Evolutionary conservation across 2,329 filamentous ascomycete species (phyloP), one percentile per base, ranked within the genome.

Genomic region (Aspergillus neoniger): DNA sequence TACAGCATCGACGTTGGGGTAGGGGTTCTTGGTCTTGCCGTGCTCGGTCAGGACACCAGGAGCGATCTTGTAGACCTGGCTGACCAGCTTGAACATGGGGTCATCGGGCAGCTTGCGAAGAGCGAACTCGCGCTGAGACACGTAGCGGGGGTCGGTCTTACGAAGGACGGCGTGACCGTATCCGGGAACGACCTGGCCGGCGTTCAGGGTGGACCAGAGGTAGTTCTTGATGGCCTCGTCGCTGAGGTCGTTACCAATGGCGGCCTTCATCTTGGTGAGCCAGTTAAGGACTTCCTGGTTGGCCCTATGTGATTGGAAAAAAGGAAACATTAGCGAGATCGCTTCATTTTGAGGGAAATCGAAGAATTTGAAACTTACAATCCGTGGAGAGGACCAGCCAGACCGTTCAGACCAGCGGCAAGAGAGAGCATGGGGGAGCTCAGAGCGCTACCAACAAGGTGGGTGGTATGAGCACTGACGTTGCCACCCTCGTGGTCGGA

Each of bases 11-110:
- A 98, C 93, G 85, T 98, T 98, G 81, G 95, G 95, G 87, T 86
- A 98, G 70, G 94, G 94, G 91, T 98, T 97, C 91, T 98, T 98
- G 86, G 94, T 98, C 91, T 99, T 99, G 84, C 95, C 95, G 85
- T 99, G 95, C 89, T 99, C 92, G 69, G 95, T 99, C 79, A 99
- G 86, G 74, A 99, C 95, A 75, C 90, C 91, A 68, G 95, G 95
- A 67, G 95, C 95, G 74, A 99, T 98, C 91, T 99, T 99, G 91
- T 98, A 99, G 72, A 99, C 95, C 85, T 99, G 95, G 87, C 91
- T 96, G 83, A 99, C 95, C 71, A 99, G 91, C 88, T 99, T 92
- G 91, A 97, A 99, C 93, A 99, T 96, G 74, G 94, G 93, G 86
- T 98, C 95, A 75, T 96, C 86, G 76, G 94, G 91, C 79, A 97